Evolutionary conservation across 345 rosid species (phyloP), one percentile per base, ranked within the genome.

Genomic region (Eucalyptus grandis): DNA sequence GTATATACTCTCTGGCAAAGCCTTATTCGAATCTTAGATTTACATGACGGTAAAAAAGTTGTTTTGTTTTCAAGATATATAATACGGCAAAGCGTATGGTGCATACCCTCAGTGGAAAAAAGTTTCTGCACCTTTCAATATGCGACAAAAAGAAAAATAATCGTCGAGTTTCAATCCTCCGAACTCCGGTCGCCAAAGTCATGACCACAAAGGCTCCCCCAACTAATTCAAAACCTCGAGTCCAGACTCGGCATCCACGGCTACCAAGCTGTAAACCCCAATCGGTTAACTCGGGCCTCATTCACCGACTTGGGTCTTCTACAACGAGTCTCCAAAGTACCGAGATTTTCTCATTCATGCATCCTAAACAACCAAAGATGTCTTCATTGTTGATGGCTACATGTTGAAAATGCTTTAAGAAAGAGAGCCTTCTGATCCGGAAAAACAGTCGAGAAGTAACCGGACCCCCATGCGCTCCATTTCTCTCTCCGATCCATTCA

Each of bases 371-470:
- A 65, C 21, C 37, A 65, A n/a, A 65, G 5, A 15, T 14, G 17
- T n/a, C 11, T 14, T 62, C 2, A 0, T 4, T 15, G 21, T n/a
- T 7, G 17, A 65, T 1, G 3, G 21, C 19, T 15, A 65, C 40
- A 4, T 7, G 5, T 56, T 9, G 21, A 65, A 65, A 65, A n/a
- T 1, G 77, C 21, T 15, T 14, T 8, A 4, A 65, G 58, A n/a
- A 8, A 15, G 40, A 31, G 19, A 65, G 10, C 3, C 8, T 14
- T n/a, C 17, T n/a, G 17, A 65, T 30, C 9, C 8, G 17, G 17
- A 62, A 30, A 13, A 62, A 3, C 34, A 14, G 2, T 30, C 9
- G 34, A 65, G 72, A 14, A 65, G 72, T 65, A 4, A 65, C 72
- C 77, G 37, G 21, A 65, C 77, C 21, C 40, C 40, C 2, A 14